Evolutionary conservation across 169 alveolate genomes (phyloP).

Genomic region (Plasmodium knowlesi): DNA sequence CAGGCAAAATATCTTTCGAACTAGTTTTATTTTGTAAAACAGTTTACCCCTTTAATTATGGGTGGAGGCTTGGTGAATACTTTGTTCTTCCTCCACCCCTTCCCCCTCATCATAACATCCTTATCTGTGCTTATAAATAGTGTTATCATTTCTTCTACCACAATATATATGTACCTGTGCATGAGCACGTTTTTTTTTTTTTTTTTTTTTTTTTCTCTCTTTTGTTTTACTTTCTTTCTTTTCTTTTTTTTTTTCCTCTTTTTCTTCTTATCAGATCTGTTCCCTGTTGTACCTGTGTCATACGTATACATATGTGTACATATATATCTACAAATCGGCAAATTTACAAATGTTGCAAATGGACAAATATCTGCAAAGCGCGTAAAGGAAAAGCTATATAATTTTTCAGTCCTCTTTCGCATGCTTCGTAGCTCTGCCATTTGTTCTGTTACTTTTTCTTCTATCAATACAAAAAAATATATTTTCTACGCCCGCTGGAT

Average conservation of each 20-base stretch:
- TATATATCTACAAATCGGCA: background rate
- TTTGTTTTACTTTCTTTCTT: too few species aligned
- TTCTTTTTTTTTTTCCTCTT: too few species aligned
- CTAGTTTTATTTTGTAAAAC: background rate
- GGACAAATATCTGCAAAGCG: too few species aligned
- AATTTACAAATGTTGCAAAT: background rate
- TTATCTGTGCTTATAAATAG: background rate
- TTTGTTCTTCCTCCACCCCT: background rate
- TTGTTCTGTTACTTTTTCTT: too few species aligned
- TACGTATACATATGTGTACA: background rate
- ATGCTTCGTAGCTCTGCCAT: background rate
- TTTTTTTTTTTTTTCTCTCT: background rate
- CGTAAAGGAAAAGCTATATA: background rate
- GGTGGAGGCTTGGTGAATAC: too few species aligned
- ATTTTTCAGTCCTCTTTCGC: background rate
- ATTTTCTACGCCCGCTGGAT: too few species aligned
- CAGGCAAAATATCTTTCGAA: background rate
- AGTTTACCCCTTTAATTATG: background rate
- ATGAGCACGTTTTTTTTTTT: background rate
- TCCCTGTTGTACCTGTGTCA: too few species aligned
- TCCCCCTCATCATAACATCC: background rate
- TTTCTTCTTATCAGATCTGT: too few species aligned
- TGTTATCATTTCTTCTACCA: background rate
- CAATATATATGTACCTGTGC: background rate
- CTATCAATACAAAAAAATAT: too few species aligned